Conservation (phyloP, 257 asterid species). For the Leptodermis oblonga region DNA sequence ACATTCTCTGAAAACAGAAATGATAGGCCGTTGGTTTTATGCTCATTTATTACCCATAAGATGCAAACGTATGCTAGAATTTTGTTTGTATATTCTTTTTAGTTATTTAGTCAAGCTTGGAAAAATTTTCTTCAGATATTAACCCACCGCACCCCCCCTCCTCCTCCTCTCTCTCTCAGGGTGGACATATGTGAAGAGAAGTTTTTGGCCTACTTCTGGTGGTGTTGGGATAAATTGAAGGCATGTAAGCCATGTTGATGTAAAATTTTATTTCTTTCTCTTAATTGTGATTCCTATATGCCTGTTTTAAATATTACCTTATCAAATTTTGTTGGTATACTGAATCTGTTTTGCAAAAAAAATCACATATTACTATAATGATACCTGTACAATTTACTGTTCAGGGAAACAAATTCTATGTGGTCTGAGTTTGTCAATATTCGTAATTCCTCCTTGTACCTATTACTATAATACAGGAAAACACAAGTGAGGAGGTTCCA, state of each 20-base stretch:
- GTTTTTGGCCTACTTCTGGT: slow-evolving; percentile 91
- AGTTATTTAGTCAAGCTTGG: neutral
- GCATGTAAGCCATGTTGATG: slow-evolving; percentile 31
- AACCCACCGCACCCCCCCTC: neutral
- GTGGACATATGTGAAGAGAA: slow-evolving; percentile 70
- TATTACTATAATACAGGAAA: slow-evolving; percentile 36
- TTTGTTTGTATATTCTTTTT: neutral
- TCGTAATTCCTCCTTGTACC: slow-evolving; percentile 18
- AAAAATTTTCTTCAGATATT: neutral
- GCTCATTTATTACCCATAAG: neutral
- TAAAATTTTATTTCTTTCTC: neutral
- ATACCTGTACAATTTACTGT: neutral
- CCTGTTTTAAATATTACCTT: neutral
- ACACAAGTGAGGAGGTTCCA: slow-evolving; percentile 56
- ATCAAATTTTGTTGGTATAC: neutral
- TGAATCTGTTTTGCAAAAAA: neutral
- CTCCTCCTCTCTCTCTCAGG: slow-evolving; percentile 34
- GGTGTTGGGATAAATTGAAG: slow-evolving; percentile 86
- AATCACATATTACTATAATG: neutral
- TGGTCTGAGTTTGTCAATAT: neutral
- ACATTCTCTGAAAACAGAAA: neutral
- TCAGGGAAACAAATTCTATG: neutral
- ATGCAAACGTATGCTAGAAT: neutral
- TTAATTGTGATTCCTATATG: neutral
- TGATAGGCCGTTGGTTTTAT: neutral